Conservation (phyloP, 164 flowering plant genomes). For the Warburgia ugandensis region DNA sequence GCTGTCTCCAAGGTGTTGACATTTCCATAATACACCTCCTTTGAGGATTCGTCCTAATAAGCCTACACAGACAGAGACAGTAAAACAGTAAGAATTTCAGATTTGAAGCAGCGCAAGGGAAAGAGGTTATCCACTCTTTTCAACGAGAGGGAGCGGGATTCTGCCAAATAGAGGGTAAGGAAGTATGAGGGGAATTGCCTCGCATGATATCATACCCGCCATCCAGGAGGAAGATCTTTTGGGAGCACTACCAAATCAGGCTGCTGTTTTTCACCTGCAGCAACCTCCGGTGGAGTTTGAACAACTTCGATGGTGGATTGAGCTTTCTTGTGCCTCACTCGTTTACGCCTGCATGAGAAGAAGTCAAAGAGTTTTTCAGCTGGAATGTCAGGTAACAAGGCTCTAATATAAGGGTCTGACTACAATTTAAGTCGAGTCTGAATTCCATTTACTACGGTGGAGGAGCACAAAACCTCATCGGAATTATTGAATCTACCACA, state of each 20-base stretch:
- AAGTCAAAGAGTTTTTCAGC: neutral
- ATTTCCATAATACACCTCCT: conserved; percentile 75
- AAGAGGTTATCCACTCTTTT: too few species aligned
- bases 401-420: too few species aligned
- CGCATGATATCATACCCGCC: conserved; percentile 58
- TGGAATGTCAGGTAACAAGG: neutral
- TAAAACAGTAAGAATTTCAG: neutral
- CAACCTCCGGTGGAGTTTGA: conserved; percentile 19
- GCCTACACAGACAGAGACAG: conserved; percentile 33
- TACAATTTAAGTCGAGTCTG: too few species aligned
- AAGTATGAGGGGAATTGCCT: neutral
- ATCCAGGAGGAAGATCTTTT: conserved; percentile 69
- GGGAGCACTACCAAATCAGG: conserved; percentile 56
- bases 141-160: neutral
- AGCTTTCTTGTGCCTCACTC: conserved; percentile 77
- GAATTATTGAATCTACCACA: too few species aligned
- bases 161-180: neutral
- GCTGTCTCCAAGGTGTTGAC: conserved; percentile 57
- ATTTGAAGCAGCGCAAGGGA: too few species aligned
- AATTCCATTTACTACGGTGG: too few species aligned
- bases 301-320: conserved; percentile 26
- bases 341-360: conserved; percentile 63
- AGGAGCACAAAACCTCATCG: too few species aligned
- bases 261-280: conserved; percentile 30
- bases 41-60: conserved; percentile 77